These are phyloP conservation scores for Eragrostis tef DNA, from an alignment of 202 grass and related monocot species.

Conservation along the genomic window DNA sequence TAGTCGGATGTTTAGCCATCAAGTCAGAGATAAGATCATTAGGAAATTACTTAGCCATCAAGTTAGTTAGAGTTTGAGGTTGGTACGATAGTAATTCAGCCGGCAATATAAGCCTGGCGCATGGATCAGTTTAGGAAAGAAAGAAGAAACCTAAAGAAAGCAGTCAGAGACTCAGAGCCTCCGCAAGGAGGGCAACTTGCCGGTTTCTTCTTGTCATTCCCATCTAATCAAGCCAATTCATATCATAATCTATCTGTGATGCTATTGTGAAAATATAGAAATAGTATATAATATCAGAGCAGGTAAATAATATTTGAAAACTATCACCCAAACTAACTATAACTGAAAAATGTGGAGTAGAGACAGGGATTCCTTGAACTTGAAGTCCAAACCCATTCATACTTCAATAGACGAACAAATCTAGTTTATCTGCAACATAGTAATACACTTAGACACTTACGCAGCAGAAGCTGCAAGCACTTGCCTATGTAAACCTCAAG, in stretches of 20 bases:
- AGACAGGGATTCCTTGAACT: background rate
- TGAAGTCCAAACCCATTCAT: slow-evolving; percentile 30
- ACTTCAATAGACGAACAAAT: slow-evolving; percentile 10
- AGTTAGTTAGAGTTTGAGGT: no score
- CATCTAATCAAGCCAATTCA: no score
- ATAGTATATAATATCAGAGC: slow-evolving; percentile 1
- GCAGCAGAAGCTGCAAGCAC: slow-evolving; percentile 15
- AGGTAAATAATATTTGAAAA: slow-evolving; percentile 10
- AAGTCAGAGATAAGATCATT: no score
- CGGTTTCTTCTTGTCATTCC: no score
- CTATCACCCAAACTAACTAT: slow-evolving; percentile 11
- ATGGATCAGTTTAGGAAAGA: no score
- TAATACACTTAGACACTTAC: background rate
- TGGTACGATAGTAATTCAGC: no score
- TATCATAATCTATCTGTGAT: slow-evolving; percentile 9
- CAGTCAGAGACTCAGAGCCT: no score
- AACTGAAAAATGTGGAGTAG: background rate
- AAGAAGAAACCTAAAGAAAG: no score
- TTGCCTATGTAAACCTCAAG: slow-evolving; percentile 15
- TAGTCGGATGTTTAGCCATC: no score
- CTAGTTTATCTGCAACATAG: background rate
- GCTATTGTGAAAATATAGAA: background rate
- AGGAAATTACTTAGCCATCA: no score
- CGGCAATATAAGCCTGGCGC: no score
- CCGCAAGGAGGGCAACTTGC: no score